phyloP scores from a whole-genome alignment of 1,284 basidiomycete species.

The Tilletia indica region DNA sequence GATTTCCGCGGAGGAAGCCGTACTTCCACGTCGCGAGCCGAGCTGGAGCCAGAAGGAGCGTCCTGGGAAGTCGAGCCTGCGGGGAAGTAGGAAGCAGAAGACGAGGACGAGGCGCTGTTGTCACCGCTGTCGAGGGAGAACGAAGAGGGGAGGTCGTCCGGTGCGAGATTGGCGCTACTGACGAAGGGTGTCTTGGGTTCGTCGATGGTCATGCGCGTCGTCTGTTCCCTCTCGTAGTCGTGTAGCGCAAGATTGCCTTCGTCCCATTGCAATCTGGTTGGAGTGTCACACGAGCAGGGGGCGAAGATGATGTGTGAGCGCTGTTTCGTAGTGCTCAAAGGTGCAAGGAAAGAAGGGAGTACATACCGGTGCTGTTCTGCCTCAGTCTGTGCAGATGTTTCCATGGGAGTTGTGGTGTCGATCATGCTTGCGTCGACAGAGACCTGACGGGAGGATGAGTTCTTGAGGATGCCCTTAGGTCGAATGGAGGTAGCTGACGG shows the following conservation, averaged over 20 bases:
- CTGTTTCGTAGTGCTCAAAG: no score
- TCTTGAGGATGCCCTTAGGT: conserved; percentile 54
- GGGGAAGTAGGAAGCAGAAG: neutral
- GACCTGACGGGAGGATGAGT: conserved; percentile 33
- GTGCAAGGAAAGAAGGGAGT: neutral
- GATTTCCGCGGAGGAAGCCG: conserved; percentile 6
- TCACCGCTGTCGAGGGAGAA: conserved; percentile 8
- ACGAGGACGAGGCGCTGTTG: neutral
- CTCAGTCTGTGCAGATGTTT: conserved; percentile 16
- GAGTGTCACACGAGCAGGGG: neutral
- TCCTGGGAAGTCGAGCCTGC: neutral
- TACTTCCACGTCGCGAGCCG: neutral
- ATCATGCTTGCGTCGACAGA: conserved; percentile 21
- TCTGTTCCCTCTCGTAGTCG: conserved; percentile 48
- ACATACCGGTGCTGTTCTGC: conserved; percentile 31
- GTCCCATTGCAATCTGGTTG: conserved; percentile 49
- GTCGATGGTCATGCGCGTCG: conserved; percentile 54
- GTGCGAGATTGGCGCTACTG: conserved; percentile 36
- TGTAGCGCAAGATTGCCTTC: conserved; percentile 52
- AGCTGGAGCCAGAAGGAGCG: neutral
- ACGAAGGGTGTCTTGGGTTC: conserved; percentile 56
- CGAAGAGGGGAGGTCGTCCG: conserved; percentile 31
- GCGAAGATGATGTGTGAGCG: neutral
- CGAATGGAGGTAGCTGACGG: conserved; percentile 47
- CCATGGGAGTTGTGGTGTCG: conserved; percentile 4